A percentile compares a stretch with the other conserved stretches of the same genome.
These are phyloP conservation scores for Anastatica hierochuntica DNA, from an alignment of 345 rosid species.

Conservation along the genomic window DNA sequence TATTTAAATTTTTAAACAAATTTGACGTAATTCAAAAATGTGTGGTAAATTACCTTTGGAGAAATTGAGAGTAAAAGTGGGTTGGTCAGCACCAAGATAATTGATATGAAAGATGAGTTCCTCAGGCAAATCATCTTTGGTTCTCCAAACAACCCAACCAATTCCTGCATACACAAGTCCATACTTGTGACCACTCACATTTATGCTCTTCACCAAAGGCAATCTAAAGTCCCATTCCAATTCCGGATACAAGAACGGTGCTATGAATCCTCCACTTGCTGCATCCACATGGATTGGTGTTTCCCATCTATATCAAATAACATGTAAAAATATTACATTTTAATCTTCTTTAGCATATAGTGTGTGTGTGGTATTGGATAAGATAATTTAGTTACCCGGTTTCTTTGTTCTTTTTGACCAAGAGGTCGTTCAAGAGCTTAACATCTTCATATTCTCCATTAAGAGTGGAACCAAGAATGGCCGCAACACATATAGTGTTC, in stretches of 20 bases:
- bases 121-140: slow-evolving; percentile 52
- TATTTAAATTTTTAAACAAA: too few relatives aligned
- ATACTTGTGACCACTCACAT: slow-evolving; percentile 55
- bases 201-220: slow-evolving; percentile 47
- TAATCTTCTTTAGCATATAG: background rate
- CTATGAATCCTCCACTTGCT: slow-evolving; percentile 56
- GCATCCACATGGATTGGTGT: slow-evolving; percentile 60
- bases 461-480: slow-evolving; percentile 55
- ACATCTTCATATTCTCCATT: slow-evolving; percentile 61
- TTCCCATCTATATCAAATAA: slow-evolving; percentile 36
- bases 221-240: slow-evolving; percentile 57
- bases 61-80: slow-evolving; percentile 58
- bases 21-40: too few relatives aligned
- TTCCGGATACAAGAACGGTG: slow-evolving; percentile 51
- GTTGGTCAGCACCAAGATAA: slow-evolving; percentile 54
- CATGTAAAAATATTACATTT: background rate
- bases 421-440: slow-evolving; percentile 42
- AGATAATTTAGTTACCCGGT: slow-evolving; percentile 25
- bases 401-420: slow-evolving; percentile 35
- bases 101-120: slow-evolving; percentile 54
- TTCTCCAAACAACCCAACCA: slow-evolving; percentile 60
- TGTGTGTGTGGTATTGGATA: too few relatives aligned
- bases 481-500: slow-evolving; percentile 57
- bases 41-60: slow-evolving; percentile 41
- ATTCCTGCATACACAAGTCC: slow-evolving; percentile 56